A percentile compares a stretch with the other conserved stretches of the same genome.
Conservation (phyloP, 306 rosid species). For the Benincasa hispida region DNA sequence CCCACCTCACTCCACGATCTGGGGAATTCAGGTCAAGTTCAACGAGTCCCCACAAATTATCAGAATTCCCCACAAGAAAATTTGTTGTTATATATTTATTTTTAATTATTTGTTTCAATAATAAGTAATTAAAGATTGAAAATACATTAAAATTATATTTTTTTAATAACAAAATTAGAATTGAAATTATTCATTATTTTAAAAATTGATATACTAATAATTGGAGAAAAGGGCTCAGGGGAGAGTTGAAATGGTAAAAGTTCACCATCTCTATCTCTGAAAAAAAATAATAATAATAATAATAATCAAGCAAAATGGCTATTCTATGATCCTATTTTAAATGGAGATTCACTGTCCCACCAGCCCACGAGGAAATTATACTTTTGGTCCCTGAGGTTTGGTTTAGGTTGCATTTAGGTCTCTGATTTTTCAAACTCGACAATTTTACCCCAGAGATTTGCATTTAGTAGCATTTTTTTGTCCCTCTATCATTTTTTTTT, state of each 20-base stretch:
- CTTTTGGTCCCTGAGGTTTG: no score
- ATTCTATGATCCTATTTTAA: background rate
- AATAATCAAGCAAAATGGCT: background rate
- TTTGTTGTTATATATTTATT: background rate
- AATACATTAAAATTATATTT: background rate
- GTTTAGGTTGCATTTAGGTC: no score
- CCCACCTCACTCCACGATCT: background rate
- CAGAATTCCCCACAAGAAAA: background rate
- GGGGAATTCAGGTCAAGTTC: background rate
- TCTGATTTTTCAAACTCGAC: no score
- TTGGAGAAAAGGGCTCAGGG: background rate
- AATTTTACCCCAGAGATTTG: no score
- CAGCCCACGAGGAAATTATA: no score
- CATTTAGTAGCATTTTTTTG: no score
- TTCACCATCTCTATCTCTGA: background rate
- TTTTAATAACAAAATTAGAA: background rate
- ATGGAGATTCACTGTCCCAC: no score
- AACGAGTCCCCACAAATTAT: background rate
- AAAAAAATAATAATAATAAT: background rate
- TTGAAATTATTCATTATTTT: background rate
- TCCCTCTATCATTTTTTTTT: no score
- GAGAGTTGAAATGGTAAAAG: background rate
- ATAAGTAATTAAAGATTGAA: background rate
- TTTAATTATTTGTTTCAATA: background rate
- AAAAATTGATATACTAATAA: background rate